These are phyloP conservation scores for Cocos nucifera DNA, from an alignment of 176 grass and related monocot genomes.

Conservation along the genomic window DNA sequence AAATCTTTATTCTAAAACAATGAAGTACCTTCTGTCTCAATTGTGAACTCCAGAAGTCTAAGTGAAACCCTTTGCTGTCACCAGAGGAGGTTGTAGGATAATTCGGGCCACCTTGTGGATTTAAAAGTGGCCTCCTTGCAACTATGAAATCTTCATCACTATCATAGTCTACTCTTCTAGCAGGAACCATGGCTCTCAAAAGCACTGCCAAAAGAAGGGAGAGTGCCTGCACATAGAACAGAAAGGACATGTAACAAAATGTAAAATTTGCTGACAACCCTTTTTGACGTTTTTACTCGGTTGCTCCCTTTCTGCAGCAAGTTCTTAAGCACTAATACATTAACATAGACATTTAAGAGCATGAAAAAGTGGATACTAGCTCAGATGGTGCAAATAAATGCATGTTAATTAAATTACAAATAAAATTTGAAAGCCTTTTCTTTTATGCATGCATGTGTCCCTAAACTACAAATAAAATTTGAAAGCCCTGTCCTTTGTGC, in stretches of 20 bases:
- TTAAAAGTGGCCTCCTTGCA: slow-evolving; percentile 64
- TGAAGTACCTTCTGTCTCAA: slow-evolving; percentile 77
- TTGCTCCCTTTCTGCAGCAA: no score
- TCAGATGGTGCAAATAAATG: no score
- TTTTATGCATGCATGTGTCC: no score
- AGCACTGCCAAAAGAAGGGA: slow-evolving; percentile 65
- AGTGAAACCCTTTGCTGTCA: slow-evolving; percentile 36
- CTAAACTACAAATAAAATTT: no score
- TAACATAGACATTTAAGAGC: no score
- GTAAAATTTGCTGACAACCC: neutral
- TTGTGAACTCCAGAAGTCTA: slow-evolving; percentile 58
- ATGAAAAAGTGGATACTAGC: no score
- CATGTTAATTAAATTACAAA: no score
- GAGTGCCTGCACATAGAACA: slow-evolving; percentile 37
- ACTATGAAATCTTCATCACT: slow-evolving; percentile 90
- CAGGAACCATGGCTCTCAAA: slow-evolving; percentile 41
- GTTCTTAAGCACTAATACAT: no score
- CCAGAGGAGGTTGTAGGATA: slow-evolving; percentile 39
- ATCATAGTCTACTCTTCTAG: slow-evolving; percentile 41
- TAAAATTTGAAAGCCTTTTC: no score
- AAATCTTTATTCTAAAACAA: no score
- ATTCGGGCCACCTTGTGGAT: slow-evolving; percentile 38
- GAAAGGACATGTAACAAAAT: neutral
- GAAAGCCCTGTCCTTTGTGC: no score
- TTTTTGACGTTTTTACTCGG: neutral